Percentiles rank a stretch among this genome's conserved stretches.
These are phyloP conservation scores for Ceratobasidium sp. DNA, from an alignment of 1,284 basidiomycete species.

Conservation along the genomic window DNA sequence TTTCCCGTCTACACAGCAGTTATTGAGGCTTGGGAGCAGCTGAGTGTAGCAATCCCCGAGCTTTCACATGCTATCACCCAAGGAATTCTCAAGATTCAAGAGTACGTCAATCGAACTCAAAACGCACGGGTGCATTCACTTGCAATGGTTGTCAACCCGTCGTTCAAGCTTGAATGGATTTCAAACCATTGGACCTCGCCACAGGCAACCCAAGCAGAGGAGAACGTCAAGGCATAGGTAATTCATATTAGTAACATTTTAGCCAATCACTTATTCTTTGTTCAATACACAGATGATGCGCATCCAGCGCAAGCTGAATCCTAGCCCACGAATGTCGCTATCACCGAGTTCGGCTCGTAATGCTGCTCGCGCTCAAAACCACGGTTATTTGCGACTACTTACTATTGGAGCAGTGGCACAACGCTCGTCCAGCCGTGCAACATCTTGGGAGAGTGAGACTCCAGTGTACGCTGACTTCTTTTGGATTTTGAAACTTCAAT, in stretches of 20 bases:
- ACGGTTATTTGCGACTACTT: not conserved
- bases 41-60: not conserved
- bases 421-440: not conserved
- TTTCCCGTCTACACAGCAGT: conserved; percentile 31
- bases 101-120: not conserved
- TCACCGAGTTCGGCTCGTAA: not conserved
- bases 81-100: not conserved
- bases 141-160: conserved; percentile 1
- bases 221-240: not conserved
- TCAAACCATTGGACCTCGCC: not conserved
- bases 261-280: not conserved
- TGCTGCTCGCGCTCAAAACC: conserved; percentile 4
- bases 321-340: not conserved
- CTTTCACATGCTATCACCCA: not conserved
- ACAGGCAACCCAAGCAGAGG: not conserved
- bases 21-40: conserved; percentile 2
- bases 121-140: conserved; percentile 1
- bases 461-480: not conserved
- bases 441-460: no score
- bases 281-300: not conserved
- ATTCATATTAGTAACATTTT: not conserved
- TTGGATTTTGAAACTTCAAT: no score
- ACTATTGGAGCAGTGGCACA: not conserved
- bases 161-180: conserved; percentile 15
- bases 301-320: not conserved